Percentiles rank a stretch among this genome's conserved stretches.
These are phyloP conservation scores for Nemania serpens DNA, from an alignment of 2,329 filamentous ascomycete species.

Conservation along the genomic window DNA sequence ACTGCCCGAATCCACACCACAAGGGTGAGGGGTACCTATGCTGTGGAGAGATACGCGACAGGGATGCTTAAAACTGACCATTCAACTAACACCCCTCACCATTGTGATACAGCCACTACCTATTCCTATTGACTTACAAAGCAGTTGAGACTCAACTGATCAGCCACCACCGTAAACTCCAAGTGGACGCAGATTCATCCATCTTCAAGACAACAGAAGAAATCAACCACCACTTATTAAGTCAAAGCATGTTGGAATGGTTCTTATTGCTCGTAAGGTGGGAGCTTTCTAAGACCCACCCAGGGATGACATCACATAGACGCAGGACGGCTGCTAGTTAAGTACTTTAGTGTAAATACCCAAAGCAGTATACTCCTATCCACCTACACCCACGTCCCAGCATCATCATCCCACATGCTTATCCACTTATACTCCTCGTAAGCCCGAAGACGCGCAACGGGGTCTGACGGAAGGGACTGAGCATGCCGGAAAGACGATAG, in stretches of 20 bases:
- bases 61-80: too few relatives aligned
- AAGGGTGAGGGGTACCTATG: conserved; percentile 23
- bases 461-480: background rate
- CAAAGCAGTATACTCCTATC: conserved; percentile 7
- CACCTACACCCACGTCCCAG: conserved; percentile 25
- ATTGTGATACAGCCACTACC: background rate
- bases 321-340: conserved; percentile 3
- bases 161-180: background rate
- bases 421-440: conserved; percentile 28
- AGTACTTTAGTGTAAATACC: too few relatives aligned
- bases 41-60: too few relatives aligned
- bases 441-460: conserved; percentile 10
- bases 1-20: background rate
- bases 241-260: background rate
- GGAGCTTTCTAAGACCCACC: conserved; percentile 24
- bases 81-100: background rate
- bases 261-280: background rate
- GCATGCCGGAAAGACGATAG: background rate
- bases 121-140: background rate
- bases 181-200: background rate
- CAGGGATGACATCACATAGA: conserved; percentile 27
- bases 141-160: background rate
- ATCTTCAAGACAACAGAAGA: background rate
- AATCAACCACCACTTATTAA: background rate
- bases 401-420: conserved; percentile 33